A percentile compares a stretch with the other conserved stretches of the same genome.
Conservation (phyloP, 2,329 filamentous ascomycete species). For the Venturia oleaginea region DNA sequence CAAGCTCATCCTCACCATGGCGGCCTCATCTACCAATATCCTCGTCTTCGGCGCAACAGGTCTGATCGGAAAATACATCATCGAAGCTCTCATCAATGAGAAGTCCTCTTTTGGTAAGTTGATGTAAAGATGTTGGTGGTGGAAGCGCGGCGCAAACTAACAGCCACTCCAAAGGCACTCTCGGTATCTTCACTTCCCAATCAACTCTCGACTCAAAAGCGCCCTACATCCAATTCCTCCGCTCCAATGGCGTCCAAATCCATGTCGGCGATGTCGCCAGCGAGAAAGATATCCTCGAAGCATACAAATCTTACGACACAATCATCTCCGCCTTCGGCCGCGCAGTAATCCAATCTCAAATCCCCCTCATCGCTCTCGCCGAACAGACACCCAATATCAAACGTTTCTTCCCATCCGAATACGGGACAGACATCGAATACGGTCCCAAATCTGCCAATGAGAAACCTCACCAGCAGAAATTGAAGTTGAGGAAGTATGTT, state of each 20-base stretch:
- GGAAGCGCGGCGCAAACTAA: background rate
- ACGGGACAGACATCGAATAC: slow-evolving; percentile 58
- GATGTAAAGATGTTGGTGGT: background rate
- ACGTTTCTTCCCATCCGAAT: slow-evolving; percentile 61
- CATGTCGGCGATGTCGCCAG: slow-evolving; percentile 47
- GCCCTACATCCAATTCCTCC: slow-evolving; percentile 22
- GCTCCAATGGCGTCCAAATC: slow-evolving; percentile 29
- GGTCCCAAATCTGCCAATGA: slow-evolving; percentile 48
- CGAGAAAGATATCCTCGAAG: slow-evolving; percentile 44
- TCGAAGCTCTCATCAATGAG: slow-evolving; percentile 2
- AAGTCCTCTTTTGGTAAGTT: background rate
- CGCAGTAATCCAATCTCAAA: slow-evolving; percentile 51
- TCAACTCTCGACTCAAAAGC: slow-evolving; percentile 15
- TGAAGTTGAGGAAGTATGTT: slow-evolving; percentile 56
- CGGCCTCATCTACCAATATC: slow-evolving; percentile 5
- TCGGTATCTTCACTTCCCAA: slow-evolving; percentile 15
- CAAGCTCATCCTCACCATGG: slow-evolving; percentile 1
- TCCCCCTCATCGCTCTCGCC: slow-evolving; percentile 52
- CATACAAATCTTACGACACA: slow-evolving; percentile 54
- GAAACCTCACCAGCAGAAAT: slow-evolving; percentile 60
- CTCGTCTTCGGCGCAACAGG: slow-evolving; percentile 16
- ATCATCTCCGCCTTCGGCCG: slow-evolving; percentile 57
- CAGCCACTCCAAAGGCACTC: background rate
- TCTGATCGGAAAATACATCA: slow-evolving; percentile 13
- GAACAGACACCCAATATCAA: slow-evolving; percentile 44